Conservation (phyloP, 805 yeast species). For the Yamadazyma phyllophila region DNA sequence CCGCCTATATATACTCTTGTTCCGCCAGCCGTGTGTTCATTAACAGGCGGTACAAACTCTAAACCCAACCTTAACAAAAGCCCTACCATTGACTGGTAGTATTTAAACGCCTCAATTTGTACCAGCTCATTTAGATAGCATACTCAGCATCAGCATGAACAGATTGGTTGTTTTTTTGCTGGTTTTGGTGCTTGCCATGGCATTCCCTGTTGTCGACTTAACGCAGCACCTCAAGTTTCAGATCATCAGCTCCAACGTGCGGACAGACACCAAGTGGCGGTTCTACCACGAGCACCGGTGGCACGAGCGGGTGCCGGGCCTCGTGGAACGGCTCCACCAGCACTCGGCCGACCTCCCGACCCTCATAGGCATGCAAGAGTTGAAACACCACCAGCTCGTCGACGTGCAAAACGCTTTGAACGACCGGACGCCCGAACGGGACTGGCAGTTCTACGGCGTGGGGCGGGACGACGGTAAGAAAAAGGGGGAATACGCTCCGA, state of each 20-base stretch:
- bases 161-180: not conserved
- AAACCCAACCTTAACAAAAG: too few relatives aligned
- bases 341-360: constrained; percentile 19
- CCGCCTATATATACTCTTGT: too few relatives aligned
- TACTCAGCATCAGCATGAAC: not conserved
- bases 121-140: too few relatives aligned
- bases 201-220: constrained; percentile 7
- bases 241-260: constrained; percentile 39
- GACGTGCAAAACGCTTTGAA: constrained; percentile 36
- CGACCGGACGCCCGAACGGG: constrained; percentile 18
- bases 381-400: constrained; percentile 40
- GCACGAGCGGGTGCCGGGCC: constrained; percentile 36
- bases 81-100: not conserved
- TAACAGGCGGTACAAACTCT: too few relatives aligned
- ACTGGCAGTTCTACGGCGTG: constrained; percentile 43
- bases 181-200: not conserved
- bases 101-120: not conserved
- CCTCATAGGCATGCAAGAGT: constrained; percentile 42
- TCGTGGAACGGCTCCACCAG: constrained; percentile 20
- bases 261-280: constrained; percentile 35
- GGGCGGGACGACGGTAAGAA: constrained; percentile 53
- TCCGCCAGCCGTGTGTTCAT: too few relatives aligned
- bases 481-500: constrained; percentile 53
- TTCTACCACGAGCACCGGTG: constrained; percentile 43
- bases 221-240: constrained; percentile 10